A percentile compares a stretch with the other conserved stretches of the same genome.
These are phyloP conservation scores for Schizochytrium sp. DNA, from an alignment of 108 stramenopile species.

Conservation along the genomic window DNA sequence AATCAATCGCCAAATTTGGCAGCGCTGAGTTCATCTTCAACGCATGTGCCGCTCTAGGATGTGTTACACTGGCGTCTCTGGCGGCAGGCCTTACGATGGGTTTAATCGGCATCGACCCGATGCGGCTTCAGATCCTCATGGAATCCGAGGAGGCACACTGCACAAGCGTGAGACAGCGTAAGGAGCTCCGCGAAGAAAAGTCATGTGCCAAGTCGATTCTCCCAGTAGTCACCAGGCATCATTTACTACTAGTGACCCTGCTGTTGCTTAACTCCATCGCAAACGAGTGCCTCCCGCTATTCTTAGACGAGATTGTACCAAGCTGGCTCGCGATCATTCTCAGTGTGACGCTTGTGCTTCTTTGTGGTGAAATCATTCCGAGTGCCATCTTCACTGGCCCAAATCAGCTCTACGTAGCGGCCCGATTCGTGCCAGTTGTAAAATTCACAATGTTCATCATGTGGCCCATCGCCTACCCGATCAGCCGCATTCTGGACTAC, in stretches of 20 bases:
- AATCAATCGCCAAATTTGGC: neutral
- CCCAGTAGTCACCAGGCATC: constrained; percentile 75
- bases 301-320: constrained; percentile 89
- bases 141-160: constrained; percentile 50
- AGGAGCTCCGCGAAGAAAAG: constrained; percentile 44
- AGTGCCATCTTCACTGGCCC: constrained; percentile 65
- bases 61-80: constrained; percentile 53
- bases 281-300: constrained; percentile 93
- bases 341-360: constrained; percentile 85
- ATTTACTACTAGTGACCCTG: constrained; percentile 90
- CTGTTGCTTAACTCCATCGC: constrained; percentile 91
- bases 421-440: constrained; percentile 83
- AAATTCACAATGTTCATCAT: constrained; percentile 81
- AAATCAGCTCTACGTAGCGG: constrained; percentile 55
- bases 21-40: constrained; percentile 39
- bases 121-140: constrained; percentile 57
- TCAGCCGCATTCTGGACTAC: constrained; percentile 83
- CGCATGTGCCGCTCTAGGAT: constrained; percentile 23
- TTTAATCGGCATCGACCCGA: constrained; percentile 34
- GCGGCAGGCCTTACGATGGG: constrained; percentile 60
- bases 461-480: constrained; percentile 88
- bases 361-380: constrained; percentile 55
- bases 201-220: neutral
- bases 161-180: constrained; percentile 27
- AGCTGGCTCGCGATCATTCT: constrained; percentile 84